A percentile compares a stretch with the other conserved stretches of the same genome.
Conservation (phyloP, 352 stramenopile genomes). For the Phytophthora podocarpi region DNA sequence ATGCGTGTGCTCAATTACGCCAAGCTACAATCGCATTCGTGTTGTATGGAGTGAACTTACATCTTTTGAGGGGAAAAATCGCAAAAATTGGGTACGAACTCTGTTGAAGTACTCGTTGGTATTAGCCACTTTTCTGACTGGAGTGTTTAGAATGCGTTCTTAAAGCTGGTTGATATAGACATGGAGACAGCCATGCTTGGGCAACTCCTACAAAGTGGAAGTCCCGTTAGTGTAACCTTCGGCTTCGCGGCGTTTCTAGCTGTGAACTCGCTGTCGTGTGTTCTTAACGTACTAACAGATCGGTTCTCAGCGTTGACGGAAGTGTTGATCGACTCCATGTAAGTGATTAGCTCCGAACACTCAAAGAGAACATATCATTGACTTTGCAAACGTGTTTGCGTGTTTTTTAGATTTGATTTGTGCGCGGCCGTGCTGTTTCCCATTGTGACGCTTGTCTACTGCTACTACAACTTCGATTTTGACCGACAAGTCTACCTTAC, state of each 20-base stretch:
- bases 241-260: conserved; percentile 20
- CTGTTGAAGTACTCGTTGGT: neutral
- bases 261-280: neutral
- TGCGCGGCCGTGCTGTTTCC: conserved; percentile 5
- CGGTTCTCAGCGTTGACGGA: neutral
- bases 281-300: neutral
- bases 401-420: conserved; percentile 11
- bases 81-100: conserved; percentile 28
- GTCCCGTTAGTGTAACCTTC: conserved; percentile 24
- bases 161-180: conserved; percentile 22
- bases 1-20: neutral
- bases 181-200: conserved; percentile 27
- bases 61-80: conserved; percentile 20
- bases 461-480: conserved; percentile 30
- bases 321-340: conserved; percentile 1
- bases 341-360: no score
- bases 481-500: conserved; percentile 24
- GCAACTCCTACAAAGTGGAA: conserved; percentile 26
- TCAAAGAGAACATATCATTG: no score
- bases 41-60: conserved; percentile 20
- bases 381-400: no score
- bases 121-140: neutral
- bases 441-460: conserved; percentile 9
- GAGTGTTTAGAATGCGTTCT: conserved; percentile 10
- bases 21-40: neutral